A percentile compares a stretch with the other conserved stretches of the same genome.
These are phyloP conservation scores for Mycena alexandri DNA, from an alignment of 768 basidiomycete genomes.

Conservation along the genomic window DNA sequence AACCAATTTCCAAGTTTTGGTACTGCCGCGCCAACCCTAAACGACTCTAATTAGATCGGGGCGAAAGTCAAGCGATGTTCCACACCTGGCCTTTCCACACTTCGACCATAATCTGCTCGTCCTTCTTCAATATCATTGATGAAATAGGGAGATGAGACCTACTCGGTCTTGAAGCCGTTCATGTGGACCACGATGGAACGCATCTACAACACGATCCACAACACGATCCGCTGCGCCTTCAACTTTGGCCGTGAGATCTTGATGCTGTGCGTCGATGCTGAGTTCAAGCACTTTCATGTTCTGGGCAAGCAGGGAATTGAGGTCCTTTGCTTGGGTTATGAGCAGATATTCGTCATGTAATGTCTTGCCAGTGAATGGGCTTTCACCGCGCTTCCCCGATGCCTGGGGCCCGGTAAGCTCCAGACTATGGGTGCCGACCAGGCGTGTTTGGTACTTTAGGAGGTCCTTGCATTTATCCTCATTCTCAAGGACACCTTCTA, in stretches of 20 bases:
- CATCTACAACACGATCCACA: conserved; percentile 32
- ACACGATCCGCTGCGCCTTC: not conserved
- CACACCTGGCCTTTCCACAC: conserved; percentile 30
- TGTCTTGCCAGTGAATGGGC: no score
- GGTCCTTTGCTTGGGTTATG: no score
- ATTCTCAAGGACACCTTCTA: no score
- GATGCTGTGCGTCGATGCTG: no score
- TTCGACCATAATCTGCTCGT: conserved; percentile 31
- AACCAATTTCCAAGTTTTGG: not conserved
- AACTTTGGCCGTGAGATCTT: conserved; percentile 35
- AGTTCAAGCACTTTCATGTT: not conserved
- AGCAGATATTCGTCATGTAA: no score
- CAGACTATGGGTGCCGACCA: no score
- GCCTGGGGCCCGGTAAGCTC: no score
- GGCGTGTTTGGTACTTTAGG: no score
- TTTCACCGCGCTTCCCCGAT: no score
- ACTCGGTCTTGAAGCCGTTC: conserved; percentile 39
- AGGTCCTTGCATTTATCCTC: no score
- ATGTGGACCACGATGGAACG: conserved; percentile 39
- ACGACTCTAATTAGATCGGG: not conserved
- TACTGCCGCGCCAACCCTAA: conserved; percentile 3
- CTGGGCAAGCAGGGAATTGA: not conserved
- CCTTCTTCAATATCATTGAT: not conserved
- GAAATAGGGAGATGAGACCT: not conserved
- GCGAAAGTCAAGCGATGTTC: not conserved